phyloP scores from a whole-genome alignment of 2,329 filamentous ascomycete genomes.

The Fusarium neocosmosporiellum region DNA sequence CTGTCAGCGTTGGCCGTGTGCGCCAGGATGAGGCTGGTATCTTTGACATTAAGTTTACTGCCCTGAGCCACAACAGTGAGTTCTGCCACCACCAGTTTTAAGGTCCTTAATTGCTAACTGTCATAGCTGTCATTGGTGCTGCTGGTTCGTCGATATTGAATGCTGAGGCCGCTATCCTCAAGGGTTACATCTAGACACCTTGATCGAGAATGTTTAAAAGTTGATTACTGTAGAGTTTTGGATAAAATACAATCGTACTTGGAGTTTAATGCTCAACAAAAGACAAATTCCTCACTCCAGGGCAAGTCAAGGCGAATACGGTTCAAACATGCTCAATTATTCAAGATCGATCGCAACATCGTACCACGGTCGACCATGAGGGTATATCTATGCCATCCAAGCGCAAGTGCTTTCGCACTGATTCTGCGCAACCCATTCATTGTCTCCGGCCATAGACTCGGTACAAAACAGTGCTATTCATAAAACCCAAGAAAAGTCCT shows the following conservation, averaged over 20 bases:
- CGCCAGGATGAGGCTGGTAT: slow-evolving; percentile 87
- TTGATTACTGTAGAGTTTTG: neutral
- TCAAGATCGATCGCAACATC: slow-evolving; percentile 20
- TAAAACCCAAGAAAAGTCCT: slow-evolving; percentile 12
- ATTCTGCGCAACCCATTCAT: slow-evolving; percentile 17
- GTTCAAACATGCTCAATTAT: slow-evolving; percentile 22
- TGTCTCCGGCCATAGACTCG: slow-evolving; percentile 11
- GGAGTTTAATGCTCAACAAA: slow-evolving; percentile 1
- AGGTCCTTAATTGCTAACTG: slow-evolving; percentile 8
- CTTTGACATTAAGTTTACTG: slow-evolving; percentile 95
- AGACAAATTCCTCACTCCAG: neutral
- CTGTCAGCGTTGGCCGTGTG: slow-evolving; percentile 89
- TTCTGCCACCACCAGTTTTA: slow-evolving; percentile 17
- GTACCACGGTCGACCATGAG: slow-evolving; percentile 26
- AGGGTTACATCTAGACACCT: slow-evolving; percentile 78
- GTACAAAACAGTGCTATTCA: slow-evolving; percentile 3
- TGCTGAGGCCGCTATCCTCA: slow-evolving; percentile 89
- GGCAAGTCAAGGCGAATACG: neutral
- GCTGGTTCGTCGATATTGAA: slow-evolving; percentile 97
- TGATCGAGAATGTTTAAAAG: slow-evolving; percentile 3
- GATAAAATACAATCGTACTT: slow-evolving; percentile 8
- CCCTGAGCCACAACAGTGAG: slow-evolving; percentile 82
- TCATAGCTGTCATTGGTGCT: slow-evolving; percentile 85
- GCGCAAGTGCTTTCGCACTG: slow-evolving; percentile 17
- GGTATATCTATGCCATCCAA: slow-evolving; percentile 34